Conservation (phyloP, 2,329 filamentous ascomycete genomes). For the Thermoascus crustaceus region DNA sequence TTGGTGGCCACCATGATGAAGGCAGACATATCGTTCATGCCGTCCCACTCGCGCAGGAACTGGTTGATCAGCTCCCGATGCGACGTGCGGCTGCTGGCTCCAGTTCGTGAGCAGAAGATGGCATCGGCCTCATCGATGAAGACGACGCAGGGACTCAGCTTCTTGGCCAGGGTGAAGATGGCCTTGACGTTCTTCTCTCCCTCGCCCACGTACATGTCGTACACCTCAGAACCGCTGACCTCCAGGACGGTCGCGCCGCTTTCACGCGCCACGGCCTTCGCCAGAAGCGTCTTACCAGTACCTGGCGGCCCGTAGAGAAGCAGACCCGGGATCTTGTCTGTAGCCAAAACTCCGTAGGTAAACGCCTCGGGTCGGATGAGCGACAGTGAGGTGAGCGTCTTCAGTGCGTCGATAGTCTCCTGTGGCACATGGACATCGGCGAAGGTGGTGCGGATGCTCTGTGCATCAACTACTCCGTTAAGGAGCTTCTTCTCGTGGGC, state of each 20-base stretch:
- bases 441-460: conserved; percentile 80
- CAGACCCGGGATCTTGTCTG: conserved; percentile 82
- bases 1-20: conserved; percentile 99
- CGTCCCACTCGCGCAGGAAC: conserved; percentile 94
- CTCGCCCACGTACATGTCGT: conserved; percentile 94
- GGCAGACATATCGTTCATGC: conserved; percentile 70
- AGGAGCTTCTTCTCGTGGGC: conserved; percentile 77
- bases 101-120: conserved; percentile 68
- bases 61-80: conserved; percentile 93
- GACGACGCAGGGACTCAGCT: conserved; percentile 82
- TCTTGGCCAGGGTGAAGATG: conserved; percentile 83
- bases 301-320: conserved; percentile 78
- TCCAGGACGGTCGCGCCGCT: conserved; percentile 66
- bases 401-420: conserved; percentile 79
- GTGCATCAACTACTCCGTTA: conserved; percentile 70
- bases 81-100: conserved; percentile 54
- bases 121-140: conserved; percentile 97
- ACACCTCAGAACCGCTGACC: conserved; percentile 81
- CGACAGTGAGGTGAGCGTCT: conserved; percentile 80
- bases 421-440: conserved; percentile 72
- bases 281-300: conserved; percentile 55
- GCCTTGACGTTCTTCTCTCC: conserved; percentile 93
- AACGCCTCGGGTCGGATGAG: conserved; percentile 89
- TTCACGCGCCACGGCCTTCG: conserved; percentile 58
- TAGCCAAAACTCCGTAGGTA: conserved; percentile 83